A percentile compares a stretch with the other conserved stretches of the same genome.
Conservation (phyloP, 306 rosid species). For the Sindora glabra region DNA sequence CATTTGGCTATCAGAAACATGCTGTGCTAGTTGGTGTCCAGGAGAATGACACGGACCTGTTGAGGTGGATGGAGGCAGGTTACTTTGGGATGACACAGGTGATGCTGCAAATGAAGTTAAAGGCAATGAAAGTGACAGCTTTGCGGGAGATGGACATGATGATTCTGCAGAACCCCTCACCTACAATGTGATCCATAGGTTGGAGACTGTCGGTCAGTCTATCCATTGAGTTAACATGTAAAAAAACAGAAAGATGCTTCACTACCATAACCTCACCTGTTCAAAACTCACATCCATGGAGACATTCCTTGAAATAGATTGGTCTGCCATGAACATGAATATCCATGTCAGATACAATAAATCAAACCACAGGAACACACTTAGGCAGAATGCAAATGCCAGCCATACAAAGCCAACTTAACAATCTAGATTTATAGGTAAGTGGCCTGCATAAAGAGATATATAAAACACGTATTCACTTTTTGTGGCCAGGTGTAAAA, state of each 20-base stretch:
- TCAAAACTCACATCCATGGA: slow-evolving; percentile 60
- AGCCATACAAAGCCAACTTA: background rate
- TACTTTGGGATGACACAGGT: slow-evolving; percentile 56
- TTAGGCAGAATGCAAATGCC: background rate
- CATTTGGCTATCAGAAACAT: slow-evolving; percentile 53
- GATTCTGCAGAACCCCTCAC: slow-evolving; percentile 50
- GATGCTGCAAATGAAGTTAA: slow-evolving; percentile 60
- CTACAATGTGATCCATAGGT: slow-evolving; percentile 29
- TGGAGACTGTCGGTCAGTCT: slow-evolving; percentile 3
- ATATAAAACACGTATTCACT: too few relatives aligned
- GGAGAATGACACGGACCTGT: slow-evolving; percentile 58
- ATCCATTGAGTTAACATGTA: background rate
- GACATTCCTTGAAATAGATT: slow-evolving; percentile 50
- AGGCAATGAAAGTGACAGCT: slow-evolving; percentile 49
- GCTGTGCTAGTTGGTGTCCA: slow-evolving; percentile 43
- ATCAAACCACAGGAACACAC: slow-evolving; percentile 10
- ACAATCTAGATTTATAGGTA: too few relatives aligned
- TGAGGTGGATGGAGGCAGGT: slow-evolving; percentile 45
- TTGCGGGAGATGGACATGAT: slow-evolving; percentile 52
- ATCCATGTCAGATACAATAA: slow-evolving; percentile 16
- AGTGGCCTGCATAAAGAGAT: too few relatives aligned
- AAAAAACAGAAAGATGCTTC: background rate
- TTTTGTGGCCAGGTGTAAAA: too few relatives aligned
- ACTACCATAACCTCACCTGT: slow-evolving; percentile 49
- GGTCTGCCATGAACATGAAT: slow-evolving; percentile 41